These are phyloP conservation scores for Chlorella variabilis DNA, from an alignment of 163 green algal genomes.

Conservation along the genomic window DNA sequence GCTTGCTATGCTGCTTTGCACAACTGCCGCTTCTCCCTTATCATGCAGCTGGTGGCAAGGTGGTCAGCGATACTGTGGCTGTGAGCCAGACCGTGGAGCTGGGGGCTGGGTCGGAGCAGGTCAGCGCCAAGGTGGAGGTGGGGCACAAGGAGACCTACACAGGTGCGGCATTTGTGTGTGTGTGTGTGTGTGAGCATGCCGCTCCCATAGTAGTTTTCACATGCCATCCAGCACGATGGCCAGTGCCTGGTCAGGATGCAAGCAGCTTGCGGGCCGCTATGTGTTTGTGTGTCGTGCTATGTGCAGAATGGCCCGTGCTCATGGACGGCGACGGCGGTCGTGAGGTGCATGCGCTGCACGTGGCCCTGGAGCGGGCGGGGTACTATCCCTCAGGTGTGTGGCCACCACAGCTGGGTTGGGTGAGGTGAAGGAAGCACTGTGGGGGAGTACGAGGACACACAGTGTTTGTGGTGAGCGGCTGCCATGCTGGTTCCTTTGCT, in stretches of 20 bases:
- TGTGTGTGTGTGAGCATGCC: neutral
- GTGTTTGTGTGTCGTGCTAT: neutral
- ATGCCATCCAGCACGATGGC: no score
- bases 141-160: neutral
- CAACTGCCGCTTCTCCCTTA: no score
- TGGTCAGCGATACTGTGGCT: neutral
- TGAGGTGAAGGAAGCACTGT: no score
- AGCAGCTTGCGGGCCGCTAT: no score
- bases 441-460: no score
- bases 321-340: conserved; percentile 79
- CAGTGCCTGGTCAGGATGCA: no score
- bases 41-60: conserved; percentile 3
- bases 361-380: conserved; percentile 51
- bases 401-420: no score
- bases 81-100: conserved; percentile 6
- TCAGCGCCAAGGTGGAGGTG: neutral
- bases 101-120: neutral
- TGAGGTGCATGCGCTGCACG: conserved; percentile 83
- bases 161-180: neutral
- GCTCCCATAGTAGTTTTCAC: no score
- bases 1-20: no score
- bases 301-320: conserved; percentile 71
- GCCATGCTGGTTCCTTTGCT: no score
- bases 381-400: conserved; percentile 23
- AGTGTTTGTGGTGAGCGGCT: neutral